These are phyloP conservation scores for Trichocladium antarcticum DNA, from an alignment of 495 filamentous ascomycete genomes.

Conservation along the genomic window DNA sequence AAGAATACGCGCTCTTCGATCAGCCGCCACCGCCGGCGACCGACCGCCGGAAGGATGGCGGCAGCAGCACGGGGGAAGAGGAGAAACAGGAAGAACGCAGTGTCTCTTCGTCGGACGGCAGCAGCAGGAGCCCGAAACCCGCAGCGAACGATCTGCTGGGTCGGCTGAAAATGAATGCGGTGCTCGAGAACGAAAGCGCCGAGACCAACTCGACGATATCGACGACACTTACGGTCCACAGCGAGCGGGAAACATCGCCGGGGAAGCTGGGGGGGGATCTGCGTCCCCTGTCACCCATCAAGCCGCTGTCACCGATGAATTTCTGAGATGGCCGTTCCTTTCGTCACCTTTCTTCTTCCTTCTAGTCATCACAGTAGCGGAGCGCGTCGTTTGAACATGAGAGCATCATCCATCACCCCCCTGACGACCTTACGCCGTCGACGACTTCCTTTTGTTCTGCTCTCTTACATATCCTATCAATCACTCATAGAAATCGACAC, in stretches of 20 bases:
- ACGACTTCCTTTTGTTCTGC: not conserved
- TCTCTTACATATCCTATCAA: not conserved
- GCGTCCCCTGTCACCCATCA: constrained; percentile 54
- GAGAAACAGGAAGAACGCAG: constrained; percentile 37
- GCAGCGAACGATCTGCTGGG: constrained; percentile 16
- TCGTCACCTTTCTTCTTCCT: not conserved
- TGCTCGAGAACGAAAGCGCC: constrained; percentile 21
- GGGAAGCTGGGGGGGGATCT: constrained; percentile 32
- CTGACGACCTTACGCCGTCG: constrained; percentile 1
- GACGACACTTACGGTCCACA: constrained; percentile 34
- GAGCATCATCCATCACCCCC: not conserved
- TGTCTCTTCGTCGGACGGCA: constrained; percentile 55
- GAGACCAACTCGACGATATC: constrained; percentile 29
- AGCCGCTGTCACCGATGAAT: constrained; percentile 60
- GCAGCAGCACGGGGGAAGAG: constrained; percentile 3
- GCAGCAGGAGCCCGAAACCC: constrained; percentile 18
- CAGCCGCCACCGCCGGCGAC: constrained; percentile 33
- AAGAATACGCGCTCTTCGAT: constrained; percentile 58
- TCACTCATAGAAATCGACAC: not conserved
- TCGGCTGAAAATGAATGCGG: constrained; percentile 32
- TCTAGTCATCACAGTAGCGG: not conserved
- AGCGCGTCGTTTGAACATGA: not conserved
- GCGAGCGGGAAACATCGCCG: constrained; percentile 29
- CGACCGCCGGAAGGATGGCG: constrained; percentile 4
- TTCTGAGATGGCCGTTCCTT: constrained; percentile 21